phyloP scores from a whole-genome alignment of 176 grass and related monocot genomes.

The Triticum timopheevii region DNA sequence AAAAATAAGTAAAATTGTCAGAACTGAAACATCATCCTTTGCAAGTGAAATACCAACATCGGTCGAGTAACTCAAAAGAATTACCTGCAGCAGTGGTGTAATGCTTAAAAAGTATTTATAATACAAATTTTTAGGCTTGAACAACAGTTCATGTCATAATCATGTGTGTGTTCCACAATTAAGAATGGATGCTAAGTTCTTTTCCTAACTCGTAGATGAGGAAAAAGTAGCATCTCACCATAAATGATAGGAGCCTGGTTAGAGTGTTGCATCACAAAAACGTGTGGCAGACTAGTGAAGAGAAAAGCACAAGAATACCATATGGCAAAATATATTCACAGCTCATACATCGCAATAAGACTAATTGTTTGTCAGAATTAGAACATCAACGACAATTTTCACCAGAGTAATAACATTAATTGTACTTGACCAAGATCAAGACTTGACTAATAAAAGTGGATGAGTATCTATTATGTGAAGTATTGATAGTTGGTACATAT shows the following conservation, averaged over 20 bases:
- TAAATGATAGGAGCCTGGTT: conserved; percentile 91
- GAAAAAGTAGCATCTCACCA: conserved; percentile 54
- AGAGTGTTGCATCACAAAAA: conserved; percentile 73
- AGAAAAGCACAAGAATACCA: background rate
- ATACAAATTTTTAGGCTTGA: background rate
- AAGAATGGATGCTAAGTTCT: background rate
- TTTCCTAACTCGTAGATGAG: background rate
- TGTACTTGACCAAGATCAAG: too few species aligned
- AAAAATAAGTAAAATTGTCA: too few species aligned
- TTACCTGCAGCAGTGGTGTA: background rate
- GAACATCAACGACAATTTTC: too few species aligned
- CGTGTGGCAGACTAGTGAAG: conserved; percentile 28
- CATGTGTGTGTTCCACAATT: background rate
- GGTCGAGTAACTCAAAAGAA: background rate
- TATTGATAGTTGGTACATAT: too few species aligned
- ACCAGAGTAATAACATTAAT: too few species aligned
- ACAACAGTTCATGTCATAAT: background rate
- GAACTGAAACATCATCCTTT: too few species aligned
- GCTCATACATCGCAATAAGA: too few species aligned
- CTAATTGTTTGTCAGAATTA: too few species aligned
- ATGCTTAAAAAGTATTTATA: background rate
- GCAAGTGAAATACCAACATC: background rate
- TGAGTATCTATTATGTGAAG: too few species aligned
- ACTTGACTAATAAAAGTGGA: too few species aligned
- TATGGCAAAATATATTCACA: too few species aligned